These are phyloP conservation scores for Penicillium vulpinum DNA, from an alignment of 2,329 filamentous ascomycete species.

Conservation along the genomic window DNA sequence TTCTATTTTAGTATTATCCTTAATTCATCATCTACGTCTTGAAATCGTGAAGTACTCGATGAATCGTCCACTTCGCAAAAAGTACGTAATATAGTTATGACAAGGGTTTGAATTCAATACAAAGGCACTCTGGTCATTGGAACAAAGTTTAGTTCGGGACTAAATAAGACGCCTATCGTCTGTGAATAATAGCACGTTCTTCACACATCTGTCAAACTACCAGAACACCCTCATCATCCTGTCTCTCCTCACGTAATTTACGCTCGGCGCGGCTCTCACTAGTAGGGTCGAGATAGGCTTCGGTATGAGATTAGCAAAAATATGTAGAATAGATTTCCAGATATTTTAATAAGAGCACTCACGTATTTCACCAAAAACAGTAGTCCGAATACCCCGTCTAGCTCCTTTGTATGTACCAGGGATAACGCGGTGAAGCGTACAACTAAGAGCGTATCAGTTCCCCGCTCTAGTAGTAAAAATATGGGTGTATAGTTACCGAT, in stretches of 20 bases:
- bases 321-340: background rate
- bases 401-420: constrained; percentile 9
- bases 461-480: background rate
- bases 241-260: background rate
- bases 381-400: constrained; percentile 10
- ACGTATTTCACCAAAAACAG: constrained; percentile 14
- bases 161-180: no score
- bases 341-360: background rate
- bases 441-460: background rate
- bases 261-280: constrained; percentile 4
- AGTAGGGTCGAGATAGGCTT: constrained; percentile 10
- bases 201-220: background rate
- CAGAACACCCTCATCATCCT: background rate
- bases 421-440: constrained; percentile 13
- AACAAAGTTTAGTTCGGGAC: no score
- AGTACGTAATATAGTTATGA: no score
- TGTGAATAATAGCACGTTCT: background rate
- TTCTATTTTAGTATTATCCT: no score
- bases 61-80: no score
- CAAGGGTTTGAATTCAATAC: no score
- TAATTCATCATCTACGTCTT: no score
- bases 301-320: background rate
- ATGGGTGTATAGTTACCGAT: constrained; percentile 32
- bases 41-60: no score
- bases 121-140: no score